Percentiles rank a stretch among this genome's conserved stretches.
Evolutionary conservation across 192 early-diverging fungal genomes (phyloP).

Genomic region (Backusella morwellensis): DNA sequence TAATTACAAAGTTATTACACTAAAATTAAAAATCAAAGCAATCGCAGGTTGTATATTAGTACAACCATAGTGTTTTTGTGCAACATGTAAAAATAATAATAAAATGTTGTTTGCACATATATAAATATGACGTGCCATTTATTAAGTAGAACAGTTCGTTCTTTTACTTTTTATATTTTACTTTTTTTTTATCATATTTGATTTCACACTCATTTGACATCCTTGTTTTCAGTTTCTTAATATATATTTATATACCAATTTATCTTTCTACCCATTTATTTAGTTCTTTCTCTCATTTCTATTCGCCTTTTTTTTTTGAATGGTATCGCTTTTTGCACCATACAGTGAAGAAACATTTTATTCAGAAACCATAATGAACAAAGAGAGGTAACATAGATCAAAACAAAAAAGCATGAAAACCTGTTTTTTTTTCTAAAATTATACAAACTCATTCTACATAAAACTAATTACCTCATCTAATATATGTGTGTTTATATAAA

Average conservation of each 20-base stretch:
- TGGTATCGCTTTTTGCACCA: neutral
- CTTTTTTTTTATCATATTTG: neutral
- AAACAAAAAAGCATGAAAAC: neutral
- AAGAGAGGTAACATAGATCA: neutral
- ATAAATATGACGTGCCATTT: neutral
- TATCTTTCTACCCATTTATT: neutral
- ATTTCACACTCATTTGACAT: neutral
- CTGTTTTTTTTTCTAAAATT: conserved; percentile 8
- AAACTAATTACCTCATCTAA: neutral
- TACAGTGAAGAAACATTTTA: neutral
- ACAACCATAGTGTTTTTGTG: neutral
- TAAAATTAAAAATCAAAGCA: neutral
- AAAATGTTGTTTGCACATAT: neutral
- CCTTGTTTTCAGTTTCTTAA: neutral
- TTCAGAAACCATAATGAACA: neutral
- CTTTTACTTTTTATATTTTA: neutral
- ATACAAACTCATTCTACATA: neutral
- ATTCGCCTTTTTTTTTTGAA: neutral
- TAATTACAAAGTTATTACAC: neutral
- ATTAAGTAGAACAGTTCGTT: neutral
- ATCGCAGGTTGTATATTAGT: neutral
- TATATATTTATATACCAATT: neutral
- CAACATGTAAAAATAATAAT: neutral
- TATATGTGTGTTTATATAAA: neutral
- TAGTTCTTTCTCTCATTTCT: neutral